phyloP scores from a whole-genome alignment of 2,329 filamentous ascomycete genomes.

The Fusarium luffae region DNA sequence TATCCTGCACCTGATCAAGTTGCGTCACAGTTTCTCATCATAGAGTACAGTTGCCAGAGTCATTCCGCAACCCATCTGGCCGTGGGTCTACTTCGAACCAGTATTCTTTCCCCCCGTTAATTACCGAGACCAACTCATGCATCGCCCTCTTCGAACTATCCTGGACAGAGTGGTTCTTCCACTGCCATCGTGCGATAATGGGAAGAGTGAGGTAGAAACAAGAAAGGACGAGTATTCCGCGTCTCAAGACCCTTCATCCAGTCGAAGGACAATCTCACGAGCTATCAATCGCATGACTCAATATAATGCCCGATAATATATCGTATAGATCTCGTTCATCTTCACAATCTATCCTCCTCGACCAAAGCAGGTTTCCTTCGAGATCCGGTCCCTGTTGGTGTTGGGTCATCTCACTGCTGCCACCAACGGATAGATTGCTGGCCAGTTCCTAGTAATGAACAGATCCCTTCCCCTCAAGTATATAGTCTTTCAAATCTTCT shows the following conservation, averaged over 20 bases:
- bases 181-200: background rate
- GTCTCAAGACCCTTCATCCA: background rate
- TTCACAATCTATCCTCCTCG: background rate
- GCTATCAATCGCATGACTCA: background rate
- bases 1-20: accelerated
- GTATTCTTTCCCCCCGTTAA: background rate
- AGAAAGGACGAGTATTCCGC: background rate
- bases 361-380: background rate
- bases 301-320: accelerated
- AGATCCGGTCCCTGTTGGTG: background rate
- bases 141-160: background rate
- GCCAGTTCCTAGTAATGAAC: background rate
- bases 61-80: background rate
- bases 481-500: accelerated
- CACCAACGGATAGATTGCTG: background rate
- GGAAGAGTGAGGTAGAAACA: background rate
- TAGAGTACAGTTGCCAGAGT: background rate
- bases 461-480: background rate
- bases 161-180: accelerated
- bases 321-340: accelerated
- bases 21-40: background rate
- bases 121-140: accelerated
- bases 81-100: background rate
- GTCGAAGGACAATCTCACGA: background rate
- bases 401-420: background rate